Conservation (phyloP, 192 early-diverging fungal genomes). For the Radiomyces spectabilis region DNA sequence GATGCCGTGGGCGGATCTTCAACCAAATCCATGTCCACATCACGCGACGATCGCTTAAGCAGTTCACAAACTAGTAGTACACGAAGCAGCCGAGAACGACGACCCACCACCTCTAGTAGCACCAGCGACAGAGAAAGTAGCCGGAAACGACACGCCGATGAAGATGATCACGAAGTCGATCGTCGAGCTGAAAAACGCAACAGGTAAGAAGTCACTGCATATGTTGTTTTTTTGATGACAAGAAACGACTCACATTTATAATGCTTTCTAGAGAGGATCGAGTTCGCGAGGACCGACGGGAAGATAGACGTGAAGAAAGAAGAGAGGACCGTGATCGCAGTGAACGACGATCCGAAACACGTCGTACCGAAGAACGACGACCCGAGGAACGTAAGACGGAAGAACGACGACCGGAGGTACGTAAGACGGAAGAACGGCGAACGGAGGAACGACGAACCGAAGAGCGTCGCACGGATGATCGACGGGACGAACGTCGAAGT, state of each 20-base stretch:
- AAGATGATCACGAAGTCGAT: too few species aligned
- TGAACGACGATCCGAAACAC: neutral
- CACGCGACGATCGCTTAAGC: neutral
- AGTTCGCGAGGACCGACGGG: neutral
- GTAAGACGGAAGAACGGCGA: neutral
- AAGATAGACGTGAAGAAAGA: neutral
- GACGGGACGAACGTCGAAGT: conserved; percentile 3
- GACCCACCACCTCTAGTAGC: too few species aligned
- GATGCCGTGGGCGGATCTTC: too few species aligned
- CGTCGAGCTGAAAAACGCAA: too few species aligned
- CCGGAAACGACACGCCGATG: too few species aligned
- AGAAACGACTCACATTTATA: neutral
- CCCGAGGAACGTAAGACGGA: neutral
- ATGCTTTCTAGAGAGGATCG: neutral
- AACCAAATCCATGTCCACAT: neutral
- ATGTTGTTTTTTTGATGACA: too few species aligned
- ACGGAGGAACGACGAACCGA: neutral
- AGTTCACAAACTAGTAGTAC: neutral
- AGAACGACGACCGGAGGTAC: neutral
- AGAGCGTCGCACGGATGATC: neutral
- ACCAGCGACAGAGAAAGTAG: too few species aligned
- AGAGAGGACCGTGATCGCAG: neutral
- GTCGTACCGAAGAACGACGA: neutral
- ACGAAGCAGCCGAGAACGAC: too few species aligned
- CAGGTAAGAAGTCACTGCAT: too few species aligned